Percentiles rank a stretch among this genome's conserved stretches.
phyloP scores from a whole-genome alignment of 805 yeast species.

The Yarrowia sp. region DNA sequence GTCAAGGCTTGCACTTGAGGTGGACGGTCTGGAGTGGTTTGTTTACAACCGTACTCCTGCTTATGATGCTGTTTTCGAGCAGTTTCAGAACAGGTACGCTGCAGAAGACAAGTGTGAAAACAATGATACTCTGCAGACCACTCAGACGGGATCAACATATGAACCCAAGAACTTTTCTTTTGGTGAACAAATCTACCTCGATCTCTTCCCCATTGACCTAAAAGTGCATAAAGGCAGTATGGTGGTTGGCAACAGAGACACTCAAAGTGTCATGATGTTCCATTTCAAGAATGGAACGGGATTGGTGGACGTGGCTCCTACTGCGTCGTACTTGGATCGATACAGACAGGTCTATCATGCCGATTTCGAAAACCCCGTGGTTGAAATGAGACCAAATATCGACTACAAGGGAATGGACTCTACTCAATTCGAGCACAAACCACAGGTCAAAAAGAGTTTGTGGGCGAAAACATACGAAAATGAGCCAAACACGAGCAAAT shows the following conservation, averaged over 20 bases:
- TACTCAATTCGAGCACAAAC: neutral
- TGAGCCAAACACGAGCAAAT: slow-evolving; percentile 11
- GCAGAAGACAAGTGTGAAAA: neutral
- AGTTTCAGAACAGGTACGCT: neutral
- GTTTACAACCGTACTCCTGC: slow-evolving; percentile 77
- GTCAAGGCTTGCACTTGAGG: slow-evolving; percentile 43
- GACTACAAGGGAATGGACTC: slow-evolving; percentile 47
- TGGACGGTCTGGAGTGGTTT: slow-evolving; percentile 81
- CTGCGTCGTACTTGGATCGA: slow-evolving; percentile 55
- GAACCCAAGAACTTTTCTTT: slow-evolving; percentile 27
- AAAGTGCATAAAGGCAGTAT: slow-evolving; percentile 64
- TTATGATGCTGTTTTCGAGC: slow-evolving; percentile 57
- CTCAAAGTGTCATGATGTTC: slow-evolving; percentile 67
- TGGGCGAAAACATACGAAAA: slow-evolving; percentile 18
- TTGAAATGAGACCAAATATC: slow-evolving; percentile 68
- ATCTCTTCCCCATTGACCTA: slow-evolving; percentile 60
- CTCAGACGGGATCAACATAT: neutral
- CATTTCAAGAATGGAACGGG: slow-evolving; percentile 59
- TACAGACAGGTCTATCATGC: slow-evolving; percentile 50
- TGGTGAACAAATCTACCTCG: slow-evolving; percentile 32
- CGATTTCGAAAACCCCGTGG: slow-evolving; percentile 51
- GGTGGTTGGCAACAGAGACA: slow-evolving; percentile 74
- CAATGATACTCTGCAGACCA: neutral
- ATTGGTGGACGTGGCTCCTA: slow-evolving; percentile 51
- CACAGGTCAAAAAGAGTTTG: slow-evolving; percentile 4